These are phyloP conservation scores for Pholiota molesta DNA, from an alignment of 768 basidiomycete species.

Conservation along the genomic window DNA sequence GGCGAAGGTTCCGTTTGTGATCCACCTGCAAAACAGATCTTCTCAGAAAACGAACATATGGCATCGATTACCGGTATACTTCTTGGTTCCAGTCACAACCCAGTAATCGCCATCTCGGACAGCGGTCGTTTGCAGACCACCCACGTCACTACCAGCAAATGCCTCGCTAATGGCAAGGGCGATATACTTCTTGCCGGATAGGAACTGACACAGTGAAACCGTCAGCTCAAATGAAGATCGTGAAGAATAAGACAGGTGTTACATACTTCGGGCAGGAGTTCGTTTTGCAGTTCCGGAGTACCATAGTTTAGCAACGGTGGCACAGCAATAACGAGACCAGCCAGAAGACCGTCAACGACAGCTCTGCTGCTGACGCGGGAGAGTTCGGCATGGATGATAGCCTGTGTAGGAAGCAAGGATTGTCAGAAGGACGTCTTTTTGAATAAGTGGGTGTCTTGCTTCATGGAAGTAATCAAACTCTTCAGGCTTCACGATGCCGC, in stretches of 20 bases:
- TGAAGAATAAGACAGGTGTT: neutral
- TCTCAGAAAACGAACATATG: neutral
- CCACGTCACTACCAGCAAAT: slow-evolving; percentile 87
- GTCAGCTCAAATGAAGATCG: neutral
- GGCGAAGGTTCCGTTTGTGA: slow-evolving; percentile 84
- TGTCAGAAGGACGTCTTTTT: neutral
- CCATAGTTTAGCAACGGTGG: slow-evolving; percentile 91
- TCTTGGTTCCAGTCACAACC: slow-evolving; percentile 93
- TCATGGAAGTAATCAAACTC: slow-evolving; percentile 97
- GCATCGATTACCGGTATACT: slow-evolving; percentile 46
- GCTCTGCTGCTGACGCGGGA: slow-evolving; percentile 84
- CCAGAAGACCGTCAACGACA: slow-evolving; percentile 85
- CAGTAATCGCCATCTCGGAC: slow-evolving; percentile 83
- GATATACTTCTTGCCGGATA: slow-evolving; percentile 82
- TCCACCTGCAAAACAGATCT: slow-evolving; percentile 62
- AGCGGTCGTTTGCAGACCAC: slow-evolving; percentile 85
- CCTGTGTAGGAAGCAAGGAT: slow-evolving; percentile 36
- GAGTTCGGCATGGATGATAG: slow-evolving; percentile 82
- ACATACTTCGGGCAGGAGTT: slow-evolving; percentile 71
- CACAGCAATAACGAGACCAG: slow-evolving; percentile 83
- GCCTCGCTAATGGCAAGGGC: slow-evolving; percentile 93
- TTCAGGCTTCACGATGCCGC: slow-evolving; percentile 74
- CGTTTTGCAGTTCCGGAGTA: slow-evolving; percentile 67
- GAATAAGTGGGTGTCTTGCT: slow-evolving; percentile 36
- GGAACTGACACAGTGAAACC: slow-evolving; percentile 28